A percentile compares a stretch with the other conserved stretches of the same genome.
phyloP scores from a whole-genome alignment of 352 stramenopile species.

The Elongisporangium anandrum region DNA sequence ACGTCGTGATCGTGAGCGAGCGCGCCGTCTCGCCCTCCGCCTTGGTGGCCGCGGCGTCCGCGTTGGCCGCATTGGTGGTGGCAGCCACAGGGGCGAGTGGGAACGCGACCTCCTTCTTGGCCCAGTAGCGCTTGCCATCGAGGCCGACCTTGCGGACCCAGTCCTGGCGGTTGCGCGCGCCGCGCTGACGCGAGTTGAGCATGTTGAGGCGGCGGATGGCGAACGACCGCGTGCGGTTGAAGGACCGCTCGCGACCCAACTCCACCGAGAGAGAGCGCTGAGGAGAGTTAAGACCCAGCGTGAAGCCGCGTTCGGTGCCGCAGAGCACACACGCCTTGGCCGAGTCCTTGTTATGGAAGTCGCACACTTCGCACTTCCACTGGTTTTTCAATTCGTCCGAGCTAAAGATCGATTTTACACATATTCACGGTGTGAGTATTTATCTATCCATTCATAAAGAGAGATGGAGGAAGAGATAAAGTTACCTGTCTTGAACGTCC shows the following conservation, averaged over 20 bases:
- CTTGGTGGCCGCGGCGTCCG: constrained; percentile 9
- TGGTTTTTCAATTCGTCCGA: constrained; percentile 77
- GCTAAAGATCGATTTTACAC: constrained; percentile 9
- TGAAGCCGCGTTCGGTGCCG: constrained; percentile 79
- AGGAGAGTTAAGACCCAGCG: constrained; percentile 54
- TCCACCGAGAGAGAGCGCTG: constrained; percentile 19
- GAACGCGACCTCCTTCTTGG: constrained; percentile 63
- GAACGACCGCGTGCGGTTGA: constrained; percentile 85
- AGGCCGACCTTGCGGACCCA: constrained; percentile 80
- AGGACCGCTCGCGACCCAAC: constrained; percentile 39
- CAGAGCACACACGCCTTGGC: constrained; percentile 73
- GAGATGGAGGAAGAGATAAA: neutral
- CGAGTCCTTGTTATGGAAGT: constrained; percentile 87
- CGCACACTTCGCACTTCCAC: constrained; percentile 86
- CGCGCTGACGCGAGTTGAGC: constrained; percentile 78
- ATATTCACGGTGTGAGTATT: neutral
- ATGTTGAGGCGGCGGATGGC: constrained; percentile 86
- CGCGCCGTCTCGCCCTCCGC: constrained; percentile 12
- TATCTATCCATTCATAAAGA: neutral
- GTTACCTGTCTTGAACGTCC: constrained; percentile 72
- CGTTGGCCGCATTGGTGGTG: neutral
- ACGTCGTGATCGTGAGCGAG: constrained; percentile 7
- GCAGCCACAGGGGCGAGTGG: constrained; percentile 18
- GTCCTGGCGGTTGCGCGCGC: constrained; percentile 74
- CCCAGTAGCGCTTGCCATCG: constrained; percentile 84